Percentiles rank a stretch among this genome's conserved stretches.
These are phyloP conservation scores for Edaphochlamys debaryana DNA, from an alignment of 139 green algal genomes.

Conservation along the genomic window DNA sequence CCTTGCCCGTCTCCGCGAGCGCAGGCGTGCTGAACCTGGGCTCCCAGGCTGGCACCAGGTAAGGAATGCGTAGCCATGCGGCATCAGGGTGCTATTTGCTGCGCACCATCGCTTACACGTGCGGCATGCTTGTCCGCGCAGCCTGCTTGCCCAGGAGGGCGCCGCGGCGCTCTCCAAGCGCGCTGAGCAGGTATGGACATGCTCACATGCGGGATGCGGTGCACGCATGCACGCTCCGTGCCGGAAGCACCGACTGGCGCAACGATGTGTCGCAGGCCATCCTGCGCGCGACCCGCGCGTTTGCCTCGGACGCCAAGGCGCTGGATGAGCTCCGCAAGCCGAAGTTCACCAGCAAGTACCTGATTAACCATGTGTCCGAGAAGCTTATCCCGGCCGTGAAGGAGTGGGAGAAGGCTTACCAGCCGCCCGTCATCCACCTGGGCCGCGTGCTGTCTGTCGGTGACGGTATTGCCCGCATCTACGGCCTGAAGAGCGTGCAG, in stretches of 20 bases:
- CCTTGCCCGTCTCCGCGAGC: neutral
- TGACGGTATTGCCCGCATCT: conserved; percentile 93
- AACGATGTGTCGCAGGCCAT: neutral
- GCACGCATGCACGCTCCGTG: neutral
- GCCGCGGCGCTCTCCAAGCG: conserved; percentile 32
- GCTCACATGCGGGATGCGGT: neutral
- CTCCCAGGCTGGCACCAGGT: conserved; percentile 18
- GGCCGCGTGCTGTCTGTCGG: conserved; percentile 89
- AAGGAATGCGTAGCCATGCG: neutral
- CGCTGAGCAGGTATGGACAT: conserved; percentile 23
- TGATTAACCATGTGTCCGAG: conserved; percentile 72
- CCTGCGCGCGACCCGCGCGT: conserved; percentile 21
- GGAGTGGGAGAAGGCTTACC: conserved; percentile 76
- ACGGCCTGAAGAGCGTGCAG: conserved; percentile 88
- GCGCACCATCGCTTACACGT: conserved; percentile 31
- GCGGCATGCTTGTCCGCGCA: conserved; percentile 23
- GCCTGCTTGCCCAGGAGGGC: conserved; percentile 37
- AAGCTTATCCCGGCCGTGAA: conserved; percentile 68
- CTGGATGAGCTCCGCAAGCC: conserved; percentile 67
- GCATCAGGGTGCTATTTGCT: too few relatives aligned
- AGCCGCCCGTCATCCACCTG: conserved; percentile 76
- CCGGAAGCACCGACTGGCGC: neutral
- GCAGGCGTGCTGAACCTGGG: conserved; percentile 37
- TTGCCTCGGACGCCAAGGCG: conserved; percentile 56
- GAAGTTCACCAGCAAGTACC: conserved; percentile 76